Percentiles rank a stretch among this genome's conserved stretches.
These are phyloP conservation scores for Leishmania amazonensis DNA, from an alignment of 208 protist genomes.

Conservation along the genomic window DNA sequence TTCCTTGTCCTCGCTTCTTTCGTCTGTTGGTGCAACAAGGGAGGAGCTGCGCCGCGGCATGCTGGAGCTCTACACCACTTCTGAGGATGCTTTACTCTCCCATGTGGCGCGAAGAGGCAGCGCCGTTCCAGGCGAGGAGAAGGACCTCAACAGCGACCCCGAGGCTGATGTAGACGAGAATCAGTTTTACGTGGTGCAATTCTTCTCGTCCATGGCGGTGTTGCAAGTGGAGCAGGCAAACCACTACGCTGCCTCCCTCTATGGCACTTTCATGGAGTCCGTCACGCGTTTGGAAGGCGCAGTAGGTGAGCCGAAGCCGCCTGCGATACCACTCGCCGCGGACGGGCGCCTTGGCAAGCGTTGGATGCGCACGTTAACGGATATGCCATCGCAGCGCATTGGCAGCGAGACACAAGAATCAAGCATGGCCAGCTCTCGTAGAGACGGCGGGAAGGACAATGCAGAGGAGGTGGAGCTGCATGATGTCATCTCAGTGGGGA, in stretches of 20 bases:
- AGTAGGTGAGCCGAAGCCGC: background rate
- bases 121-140: background rate
- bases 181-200: conserved; percentile 23
- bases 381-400: background rate
- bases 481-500: conserved; percentile 6
- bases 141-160: background rate
- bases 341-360: background rate
- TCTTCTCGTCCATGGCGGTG: conserved; percentile 40
- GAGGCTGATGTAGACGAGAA: conserved; percentile 12
- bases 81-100: conserved; percentile 33
- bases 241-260: conserved; percentile 27
- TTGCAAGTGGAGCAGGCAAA: conserved; percentile 38
- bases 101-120: conserved; percentile 5
- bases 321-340: background rate
- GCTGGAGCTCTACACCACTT: conserved; percentile 18
- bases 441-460: conserved; percentile 5
- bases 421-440: background rate
- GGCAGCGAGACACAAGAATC: background rate
- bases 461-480: background rate
- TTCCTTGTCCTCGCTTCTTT: background rate
- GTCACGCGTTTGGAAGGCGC: conserved; percentile 36
- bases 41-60: conserved; percentile 2
- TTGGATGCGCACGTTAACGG: background rate
- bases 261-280: conserved; percentile 34
- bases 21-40: background rate